Evolutionary conservation across 148 eudicot species (phyloP).

Genomic region (Vaccinium darrowii): DNA sequence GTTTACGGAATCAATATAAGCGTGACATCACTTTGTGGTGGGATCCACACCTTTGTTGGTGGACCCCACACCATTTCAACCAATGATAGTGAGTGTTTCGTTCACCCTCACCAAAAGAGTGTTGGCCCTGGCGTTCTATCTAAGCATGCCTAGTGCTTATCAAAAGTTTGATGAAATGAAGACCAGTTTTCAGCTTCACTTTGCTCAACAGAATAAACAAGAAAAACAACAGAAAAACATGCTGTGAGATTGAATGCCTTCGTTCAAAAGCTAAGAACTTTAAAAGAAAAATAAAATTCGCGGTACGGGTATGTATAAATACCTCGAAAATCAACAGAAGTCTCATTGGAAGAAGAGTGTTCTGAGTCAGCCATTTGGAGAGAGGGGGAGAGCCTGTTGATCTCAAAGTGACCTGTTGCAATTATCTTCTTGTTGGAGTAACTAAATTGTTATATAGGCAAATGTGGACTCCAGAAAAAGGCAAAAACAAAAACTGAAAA

Average conservation of each 20-base stretch:
- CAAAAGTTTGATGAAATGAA: too few species aligned
- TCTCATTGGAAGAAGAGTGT: constrained; percentile 28
- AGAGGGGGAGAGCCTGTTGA: not conserved
- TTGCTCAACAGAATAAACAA: too few species aligned
- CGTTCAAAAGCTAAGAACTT: not conserved
- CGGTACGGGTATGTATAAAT: not conserved
- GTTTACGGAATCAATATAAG: too few species aligned
- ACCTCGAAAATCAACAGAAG: constrained; percentile 19
- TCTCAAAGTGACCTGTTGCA: not conserved
- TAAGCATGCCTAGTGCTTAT: too few species aligned
- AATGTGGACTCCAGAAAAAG: not conserved
- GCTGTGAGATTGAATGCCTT: not conserved
- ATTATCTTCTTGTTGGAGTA: not conserved
- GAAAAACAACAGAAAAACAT: not conserved
- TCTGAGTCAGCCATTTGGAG: constrained; percentile 24
- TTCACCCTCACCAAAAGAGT: too few species aligned
- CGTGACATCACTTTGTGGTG: too few species aligned
- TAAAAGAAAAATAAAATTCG: not conserved
- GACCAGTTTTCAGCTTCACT: too few species aligned
- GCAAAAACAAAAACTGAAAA: not conserved
- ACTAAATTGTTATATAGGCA: not conserved
- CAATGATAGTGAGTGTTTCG: too few species aligned
- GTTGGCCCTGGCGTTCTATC: too few species aligned
- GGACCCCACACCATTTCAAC: too few species aligned
- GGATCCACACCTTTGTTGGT: too few species aligned